A percentile compares a stretch with the other conserved stretches of the same genome.
These are phyloP conservation scores for Magnusiomyces clavatus DNA, from an alignment of 1,139 yeast genomes.

Conservation along the genomic window DNA sequence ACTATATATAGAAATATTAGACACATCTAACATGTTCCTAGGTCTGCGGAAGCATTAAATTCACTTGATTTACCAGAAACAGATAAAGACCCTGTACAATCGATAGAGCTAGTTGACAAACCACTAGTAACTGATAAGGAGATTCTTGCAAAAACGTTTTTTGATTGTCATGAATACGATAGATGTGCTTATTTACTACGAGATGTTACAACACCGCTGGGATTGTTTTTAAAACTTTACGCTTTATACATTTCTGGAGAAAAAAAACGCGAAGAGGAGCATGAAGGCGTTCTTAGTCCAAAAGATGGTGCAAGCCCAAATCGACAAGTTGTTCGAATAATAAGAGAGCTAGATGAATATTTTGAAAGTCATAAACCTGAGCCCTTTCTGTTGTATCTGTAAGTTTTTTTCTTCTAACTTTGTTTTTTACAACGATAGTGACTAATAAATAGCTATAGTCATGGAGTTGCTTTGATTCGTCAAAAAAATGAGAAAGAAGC, in stretches of 20 bases:
- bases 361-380: constrained; percentile 28
- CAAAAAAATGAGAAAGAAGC: constrained; percentile 58
- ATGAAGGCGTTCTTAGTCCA: constrained; percentile 54
- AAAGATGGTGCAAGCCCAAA: constrained; percentile 35
- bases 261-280: constrained; percentile 62
- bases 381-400: constrained; percentile 62
- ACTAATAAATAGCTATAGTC: constrained; percentile 5
- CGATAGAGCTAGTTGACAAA: not conserved
- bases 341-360: constrained; percentile 27
- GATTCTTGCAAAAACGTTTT: constrained; percentile 62
- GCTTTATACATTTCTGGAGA: constrained; percentile 67
- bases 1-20: not conserved
- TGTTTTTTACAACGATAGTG: constrained; percentile 1
- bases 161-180: constrained; percentile 80
- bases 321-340: constrained; percentile 29
- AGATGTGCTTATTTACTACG: constrained; percentile 59
- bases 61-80: constrained; percentile 9
- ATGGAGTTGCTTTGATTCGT: constrained; percentile 51
- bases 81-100: not conserved
- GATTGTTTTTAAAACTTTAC: constrained; percentile 60
- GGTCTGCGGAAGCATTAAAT: constrained; percentile 63
- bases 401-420: not conserved
- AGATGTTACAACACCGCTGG: constrained; percentile 41
- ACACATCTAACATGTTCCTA: constrained; percentile 7
- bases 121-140: constrained; percentile 16